Evolutionary conservation across 2,329 filamentous ascomycete species (phyloP), one percentile per base, ranked within the genome.

Genomic region (Phyllosticta citrichinensis): DNA sequence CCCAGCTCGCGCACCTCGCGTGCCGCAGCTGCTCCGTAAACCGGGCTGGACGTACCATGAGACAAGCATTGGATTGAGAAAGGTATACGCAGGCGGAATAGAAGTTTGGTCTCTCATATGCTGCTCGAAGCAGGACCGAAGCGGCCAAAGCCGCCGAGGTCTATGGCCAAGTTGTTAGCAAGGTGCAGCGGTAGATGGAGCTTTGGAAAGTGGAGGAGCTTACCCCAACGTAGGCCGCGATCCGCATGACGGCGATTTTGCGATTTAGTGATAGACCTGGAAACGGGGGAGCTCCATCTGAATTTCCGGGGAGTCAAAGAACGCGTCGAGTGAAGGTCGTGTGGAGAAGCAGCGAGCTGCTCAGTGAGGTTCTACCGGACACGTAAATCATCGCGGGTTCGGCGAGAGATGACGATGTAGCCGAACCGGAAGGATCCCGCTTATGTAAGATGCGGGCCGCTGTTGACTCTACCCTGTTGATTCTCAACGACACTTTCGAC

Each of bases 71-170:
- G 75, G 91, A 97, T 76, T 97, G 93, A 51, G 92, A 90, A 57
- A 99, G 85, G 76, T 97, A 96, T 56, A 99, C 94, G 77, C 91
- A 94, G 66, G 94, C 92, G 60, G 93, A 95, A 78, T 99, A 99
- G 81, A 97, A 99, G 77, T 99, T 99, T 65, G 94, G 87, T 65
- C 94, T 86, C 77, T 97, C 90, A 71, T 94, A 88, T 76, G 97
- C 93, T 64, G 94, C 93, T 71, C 92, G 94, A 62, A 96, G 77
- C 63, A 97, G 82, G 63, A 96, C 91, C 68, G 86, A 84, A 66
- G 85, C 87, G 68, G 93, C 93, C 72, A 96, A 86, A 76, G 86
- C 87, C 74, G 88, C 86, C 60, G 93, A 97, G 50, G 57, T 58
- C 62, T 60, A 30, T 61, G 19, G 50, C 27, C 40, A 56, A 10